phyloP scores from a whole-genome alignment of 306 rosid genomes.

The Glycyrrhiza uralensis region DNA sequence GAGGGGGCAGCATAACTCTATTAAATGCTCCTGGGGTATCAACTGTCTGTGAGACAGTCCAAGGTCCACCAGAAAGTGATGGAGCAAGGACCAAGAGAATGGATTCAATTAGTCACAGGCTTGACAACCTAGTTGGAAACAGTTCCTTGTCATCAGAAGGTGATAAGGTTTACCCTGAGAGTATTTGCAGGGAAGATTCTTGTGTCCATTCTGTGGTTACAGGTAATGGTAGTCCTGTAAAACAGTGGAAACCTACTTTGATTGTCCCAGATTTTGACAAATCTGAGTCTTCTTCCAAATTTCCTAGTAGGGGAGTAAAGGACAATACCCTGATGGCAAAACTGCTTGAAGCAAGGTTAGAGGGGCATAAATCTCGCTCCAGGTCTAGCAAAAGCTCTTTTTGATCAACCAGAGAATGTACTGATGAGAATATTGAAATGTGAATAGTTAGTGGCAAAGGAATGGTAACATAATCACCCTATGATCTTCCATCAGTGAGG shows the following conservation, averaged over 20 bases:
- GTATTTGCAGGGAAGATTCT: conserved; percentile 37
- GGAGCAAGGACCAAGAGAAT: conserved; percentile 13
- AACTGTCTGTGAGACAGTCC: conserved; percentile 21
- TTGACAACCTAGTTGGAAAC: conserved; percentile 30
- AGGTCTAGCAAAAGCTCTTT: conserved; percentile 21
- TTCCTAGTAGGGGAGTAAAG: conserved; percentile 40
- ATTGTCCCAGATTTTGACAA: conserved; percentile 37
- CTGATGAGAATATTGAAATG: conserved; percentile 12
- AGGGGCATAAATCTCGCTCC: conserved; percentile 30
- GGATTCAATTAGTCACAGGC: conserved; percentile 19
- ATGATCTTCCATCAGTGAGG: neutral
- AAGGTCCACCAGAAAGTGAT: conserved; percentile 35
- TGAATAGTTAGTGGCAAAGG: conserved; percentile 1
- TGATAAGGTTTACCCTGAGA: conserved; percentile 34
- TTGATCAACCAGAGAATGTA: conserved; percentile 15
- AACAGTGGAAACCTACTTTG: conserved; percentile 40
- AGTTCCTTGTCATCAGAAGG: conserved; percentile 40
- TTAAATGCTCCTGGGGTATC: conserved; percentile 27
- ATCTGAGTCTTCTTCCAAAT: conserved; percentile 36
- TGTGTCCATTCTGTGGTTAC: conserved; percentile 32
- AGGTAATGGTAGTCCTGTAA: conserved; percentile 44
- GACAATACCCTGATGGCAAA: conserved; percentile 68
- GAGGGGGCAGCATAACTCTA: conserved; percentile 17
- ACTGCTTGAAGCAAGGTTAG: conserved; percentile 64
- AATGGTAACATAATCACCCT: too few relatives aligned